Base-by-base conservation (phyloP, 805 yeast species). In the Henningerozyma blattae region DNA sequence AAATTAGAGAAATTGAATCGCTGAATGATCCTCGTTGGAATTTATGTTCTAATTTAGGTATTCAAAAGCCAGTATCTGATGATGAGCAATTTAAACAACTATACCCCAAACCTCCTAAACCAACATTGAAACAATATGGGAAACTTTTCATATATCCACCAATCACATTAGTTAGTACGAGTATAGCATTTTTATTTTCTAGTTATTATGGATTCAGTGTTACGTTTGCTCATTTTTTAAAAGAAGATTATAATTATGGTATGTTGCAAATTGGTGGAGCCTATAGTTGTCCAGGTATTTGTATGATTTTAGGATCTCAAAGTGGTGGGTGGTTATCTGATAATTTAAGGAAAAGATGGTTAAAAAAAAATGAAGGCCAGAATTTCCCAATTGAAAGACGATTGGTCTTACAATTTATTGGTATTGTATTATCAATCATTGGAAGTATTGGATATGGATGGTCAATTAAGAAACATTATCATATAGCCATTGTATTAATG, bases 371-470 rank as follows among this genome's bases (percentile, higher is more conserved):
- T 18, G 43, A 41, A 5, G 49, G 46, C 14, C 53, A 48, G n/a
- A 57, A 58, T 33, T 58, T 62, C 14, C 73, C 74, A 6, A 27
- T 46, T 12, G 77, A 72, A 38, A 52, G 58, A 18, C 51, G 77
- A 31, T 57, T 72, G 28, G 41, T 61, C 2, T 35, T 69, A 7
- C 75, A 70, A 35, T 20, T 63, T 1, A 33, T 61, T 33, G 77
- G 77, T 0, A 47, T 70, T 14, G 3, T 58, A 1, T 41, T 68
- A 1, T 61, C 67, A 18, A 59, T 65, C 34, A 47, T 53, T 15
- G 74, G 77, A 1, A 51, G 69, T 15, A 39, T 69, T 15, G 67
- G 72, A 0, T 72, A 67, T 43, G 77, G 77, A 0, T 71, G 77
- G 77, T 51, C 70, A 20, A 53, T 64, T 22, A 54, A 68, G 13